Evolutionary conservation across 208 protist genomes (phyloP), one percentile per base, ranked within the genome.

Genomic region (Crithidia mellificae): DNA sequence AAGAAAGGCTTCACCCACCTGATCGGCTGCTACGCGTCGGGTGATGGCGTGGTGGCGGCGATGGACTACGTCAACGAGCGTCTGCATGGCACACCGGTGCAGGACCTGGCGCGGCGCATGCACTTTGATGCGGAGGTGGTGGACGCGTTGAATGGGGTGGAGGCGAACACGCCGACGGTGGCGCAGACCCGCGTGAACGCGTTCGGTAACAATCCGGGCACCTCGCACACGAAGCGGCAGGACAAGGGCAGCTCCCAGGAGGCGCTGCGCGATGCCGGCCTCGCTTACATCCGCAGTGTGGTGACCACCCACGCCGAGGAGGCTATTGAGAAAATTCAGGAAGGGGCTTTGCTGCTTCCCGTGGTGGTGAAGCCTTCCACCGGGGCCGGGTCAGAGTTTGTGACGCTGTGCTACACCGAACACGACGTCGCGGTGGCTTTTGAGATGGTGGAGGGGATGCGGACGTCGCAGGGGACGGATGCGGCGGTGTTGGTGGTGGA

Each of bases 311-410:
- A 39, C 32, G 59, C 63, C 11, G 63, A 59, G 2, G 81, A 83
- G 47, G 80, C 81, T 11, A n/a, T 77, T 8, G 56, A 39, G 39
- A 38, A 49, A 20, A 72, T 73, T n/a, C 20, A 32, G 7, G 55
- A 64, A n/a, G 73, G 72, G 12, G 32, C 46, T 29, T 72, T 93
- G 66, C 27, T 50, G 24, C 87, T 91, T 52, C 91, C 88, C n/a
- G 85, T 93, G 19, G 78, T 96, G 55, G 80, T 91, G 51, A 96
- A 96, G 67, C 91, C 91, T 19, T 82, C 87, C 20, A 87, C 78
- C 64, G 91, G 91, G 12, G 83, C 80, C 6, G 91, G 87, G 24
- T 91, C 84, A 11, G 86, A 92, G 73, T 88, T 90, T 39, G 86
- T 96, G 17, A 87, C 88, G 46, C 77, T 94, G n/a, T 96, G 91